Evolutionary conservation across 805 yeast genomes (phyloP).

Genomic region (Spathaspora hagerdaliae): DNA sequence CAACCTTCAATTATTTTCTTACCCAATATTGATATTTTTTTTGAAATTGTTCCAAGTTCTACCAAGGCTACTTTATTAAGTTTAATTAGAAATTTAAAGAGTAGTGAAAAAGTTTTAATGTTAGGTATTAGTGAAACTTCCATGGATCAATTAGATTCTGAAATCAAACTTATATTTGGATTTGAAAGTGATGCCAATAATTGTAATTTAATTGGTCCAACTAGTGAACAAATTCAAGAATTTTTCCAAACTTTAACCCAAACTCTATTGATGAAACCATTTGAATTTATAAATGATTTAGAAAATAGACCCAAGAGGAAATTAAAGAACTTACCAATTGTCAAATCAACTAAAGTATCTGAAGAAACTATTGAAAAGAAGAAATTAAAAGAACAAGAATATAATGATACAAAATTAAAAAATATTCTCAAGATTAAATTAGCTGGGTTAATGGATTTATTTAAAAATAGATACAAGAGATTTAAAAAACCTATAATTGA

Average conservation of each 20-base stretch:
- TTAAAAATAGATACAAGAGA: constrained; percentile 81
- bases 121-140: constrained; percentile 65
- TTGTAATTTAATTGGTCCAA: constrained; percentile 41
- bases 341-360: constrained; percentile 9
- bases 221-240: constrained; percentile 40
- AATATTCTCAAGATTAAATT: constrained; percentile 81
- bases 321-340: constrained; percentile 36
- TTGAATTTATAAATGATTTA: constrained; percentile 61
- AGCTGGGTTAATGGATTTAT: constrained; percentile 83
- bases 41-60: constrained; percentile 58
- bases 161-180: constrained; percentile 56
- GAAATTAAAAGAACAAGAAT: constrained; percentile 48
- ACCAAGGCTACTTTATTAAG: constrained; percentile 72
- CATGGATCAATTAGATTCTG: constrained; percentile 38
- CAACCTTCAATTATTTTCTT: constrained; percentile 82
- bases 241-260: constrained; percentile 54
- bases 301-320: constrained; percentile 52
- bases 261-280: constrained; percentile 65
- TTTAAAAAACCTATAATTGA: constrained; percentile 90
- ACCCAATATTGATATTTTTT: constrained; percentile 81
- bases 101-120: constrained; percentile 70
- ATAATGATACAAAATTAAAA: constrained; percentile 75
- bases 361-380: constrained; percentile 35
- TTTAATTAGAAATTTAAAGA: constrained; percentile 60
- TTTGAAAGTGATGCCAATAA: constrained; percentile 43